Base-by-base conservation (phyloP, 106 monocot genomes). In the Dendrobium officinale region DNA sequence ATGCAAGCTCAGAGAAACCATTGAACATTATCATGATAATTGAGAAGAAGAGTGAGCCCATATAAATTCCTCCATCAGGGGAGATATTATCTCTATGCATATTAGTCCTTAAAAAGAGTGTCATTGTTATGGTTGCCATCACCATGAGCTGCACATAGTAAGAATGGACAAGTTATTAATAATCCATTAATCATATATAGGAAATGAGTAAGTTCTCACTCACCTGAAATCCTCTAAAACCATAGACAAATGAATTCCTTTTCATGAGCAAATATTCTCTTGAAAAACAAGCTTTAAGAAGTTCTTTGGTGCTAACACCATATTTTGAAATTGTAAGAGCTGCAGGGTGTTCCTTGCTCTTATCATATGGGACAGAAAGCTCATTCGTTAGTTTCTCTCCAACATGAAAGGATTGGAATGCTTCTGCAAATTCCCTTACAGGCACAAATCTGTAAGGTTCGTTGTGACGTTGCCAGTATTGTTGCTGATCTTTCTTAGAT, bases 211-310 rank as follows among this genome's bases (percentile, higher is more conserved):
- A n/a, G 11, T 33, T 11, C 0, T 41, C 20, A 44, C 80, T 91
- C 6, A 86, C 90, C 40, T 91, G 88, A 27, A 78, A 9, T 80
- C 72, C 79, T 45, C 80, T 86, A 75, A 91, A 91, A 77, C 82
- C 55, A 49, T 88, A 91, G 20, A 91, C 88, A 54, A 91, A 91
- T 13, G 84, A 84, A 43, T 89, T 89, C 26, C 86, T 73, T 55
- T 85, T 84, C 86, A 89, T 86, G 42, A 89, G 45, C 64, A 89
- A 74, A 5, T 17, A 80, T 67, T 89, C 89, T 80, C 86, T 82
- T 17, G 77, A 42, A 17, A 64, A 74, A 26, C 84, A 84, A 55
- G 86, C 77, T 73, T 82, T 89, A 10, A 82, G 27, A 24, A 86
- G 75, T 70, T 86, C 84, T 16, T n/a, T 82, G 45, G 59, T 79